Percentiles rank a stretch among this genome's conserved stretches.
Conservation (phyloP, 2,329 filamentous ascomycete species). For the Spiromastix sp. region DNA sequence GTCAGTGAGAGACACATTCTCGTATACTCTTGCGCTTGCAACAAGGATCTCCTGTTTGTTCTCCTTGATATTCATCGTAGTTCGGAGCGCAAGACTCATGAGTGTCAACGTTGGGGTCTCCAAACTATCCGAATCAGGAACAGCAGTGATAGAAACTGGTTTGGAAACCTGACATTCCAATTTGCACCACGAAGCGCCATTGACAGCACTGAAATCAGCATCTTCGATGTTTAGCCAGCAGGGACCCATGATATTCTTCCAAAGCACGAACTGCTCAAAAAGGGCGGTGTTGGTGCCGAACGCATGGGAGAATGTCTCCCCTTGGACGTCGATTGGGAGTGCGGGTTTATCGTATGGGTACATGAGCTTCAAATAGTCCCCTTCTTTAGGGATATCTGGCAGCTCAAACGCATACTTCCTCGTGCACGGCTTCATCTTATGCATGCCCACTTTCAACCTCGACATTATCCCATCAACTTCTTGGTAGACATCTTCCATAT, state of each 20-base stretch:
- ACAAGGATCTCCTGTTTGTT: conserved; percentile 96
- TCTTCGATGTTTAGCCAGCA: conserved; percentile 91
- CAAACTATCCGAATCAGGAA: conserved; percentile 68
- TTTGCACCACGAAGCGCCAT: conserved; percentile 95
- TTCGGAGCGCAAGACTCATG: conserved; percentile 90
- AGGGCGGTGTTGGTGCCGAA: conserved; percentile 89
- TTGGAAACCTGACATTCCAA: conserved; percentile 75
- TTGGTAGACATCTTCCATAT: conserved; percentile 79
- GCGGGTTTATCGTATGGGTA: conserved; percentile 83
- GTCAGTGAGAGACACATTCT: conserved; percentile 76
- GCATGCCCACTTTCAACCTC: conserved; percentile 71
- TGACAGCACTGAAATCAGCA: conserved; percentile 71
- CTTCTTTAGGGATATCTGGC: conserved; percentile 73
- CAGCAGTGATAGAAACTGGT: conserved; percentile 61
- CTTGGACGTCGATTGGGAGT: conserved; percentile 59
- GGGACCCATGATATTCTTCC: conserved; percentile 98
- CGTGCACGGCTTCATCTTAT: conserved; percentile 84
- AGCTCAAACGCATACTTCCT: conserved; percentile 96
- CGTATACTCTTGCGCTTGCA: conserved; percentile 85
- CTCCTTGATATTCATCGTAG: conserved; percentile 75
- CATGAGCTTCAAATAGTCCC: conserved; percentile 86
- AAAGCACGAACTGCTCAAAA: conserved; percentile 96
- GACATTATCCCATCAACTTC: conserved; percentile 87
- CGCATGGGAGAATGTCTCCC: conserved; percentile 86
- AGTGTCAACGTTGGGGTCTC: conserved; percentile 81